These are phyloP conservation scores for Pseudocercospora fijiensis DNA, from an alignment of 2,329 filamentous ascomycete genomes.

Conservation along the genomic window DNA sequence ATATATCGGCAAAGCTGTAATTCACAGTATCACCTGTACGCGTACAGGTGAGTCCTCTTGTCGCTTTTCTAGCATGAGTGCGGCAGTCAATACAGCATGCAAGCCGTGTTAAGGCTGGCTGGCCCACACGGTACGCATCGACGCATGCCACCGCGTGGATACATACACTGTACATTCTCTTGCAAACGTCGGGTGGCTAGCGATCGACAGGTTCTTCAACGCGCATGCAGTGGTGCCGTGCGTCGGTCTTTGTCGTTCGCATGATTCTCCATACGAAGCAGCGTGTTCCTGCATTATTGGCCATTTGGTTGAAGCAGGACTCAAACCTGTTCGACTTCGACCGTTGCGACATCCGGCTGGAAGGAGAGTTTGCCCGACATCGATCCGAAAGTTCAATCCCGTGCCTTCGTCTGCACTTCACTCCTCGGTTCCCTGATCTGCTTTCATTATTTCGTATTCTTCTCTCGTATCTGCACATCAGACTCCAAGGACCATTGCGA, in stretches of 20 bases:
- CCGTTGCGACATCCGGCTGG: not conserved
- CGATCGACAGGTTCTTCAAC: not conserved
- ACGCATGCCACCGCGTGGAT: not conserved
- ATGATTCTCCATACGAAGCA: not conserved
- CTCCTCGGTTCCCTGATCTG: not conserved
- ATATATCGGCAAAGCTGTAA: no score
- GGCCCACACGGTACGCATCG: not conserved
- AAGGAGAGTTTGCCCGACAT: not conserved
- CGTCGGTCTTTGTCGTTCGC: not conserved
- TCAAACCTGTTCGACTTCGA: not conserved
- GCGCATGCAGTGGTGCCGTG: not conserved
- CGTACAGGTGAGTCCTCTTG: no score
- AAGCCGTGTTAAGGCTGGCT: not conserved
- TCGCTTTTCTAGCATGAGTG: not conserved
- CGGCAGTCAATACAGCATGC: constrained; percentile 10
- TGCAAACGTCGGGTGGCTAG: not conserved
- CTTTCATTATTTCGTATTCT: no score
- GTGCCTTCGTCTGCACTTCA: not conserved
- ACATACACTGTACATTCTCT: constrained; percentile 4
- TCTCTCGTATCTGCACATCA: not conserved
- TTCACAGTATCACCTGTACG: no score
- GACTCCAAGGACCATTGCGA: not conserved
- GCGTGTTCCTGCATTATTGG: not conserved
- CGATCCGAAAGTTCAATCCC: not conserved
- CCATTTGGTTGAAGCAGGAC: not conserved